Evolutionary conservation across 2,329 filamentous ascomycete genomes (phyloP).

Genomic region (Aspergillus sp.): DNA sequence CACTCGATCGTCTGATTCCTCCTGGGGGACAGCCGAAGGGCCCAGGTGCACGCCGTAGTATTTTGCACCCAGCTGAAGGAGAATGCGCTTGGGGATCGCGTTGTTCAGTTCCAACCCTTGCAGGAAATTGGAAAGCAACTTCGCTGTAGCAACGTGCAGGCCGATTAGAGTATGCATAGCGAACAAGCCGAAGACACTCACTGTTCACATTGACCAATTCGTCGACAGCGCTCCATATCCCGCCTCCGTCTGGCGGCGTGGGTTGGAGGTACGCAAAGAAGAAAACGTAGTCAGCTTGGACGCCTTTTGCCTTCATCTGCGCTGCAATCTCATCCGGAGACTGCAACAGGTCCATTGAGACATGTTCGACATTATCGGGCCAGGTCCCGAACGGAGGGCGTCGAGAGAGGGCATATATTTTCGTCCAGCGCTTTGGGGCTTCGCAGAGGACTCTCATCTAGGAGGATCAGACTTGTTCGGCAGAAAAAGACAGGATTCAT

Average conservation of each 20-base stretch:
- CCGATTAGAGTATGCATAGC: too few relatives aligned
- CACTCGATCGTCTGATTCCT: conserved; percentile 39
- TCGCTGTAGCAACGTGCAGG: conserved; percentile 1
- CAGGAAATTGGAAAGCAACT: conserved; percentile 1
- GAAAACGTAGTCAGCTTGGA: conserved; percentile 39
- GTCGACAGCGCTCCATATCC: conserved; percentile 43
- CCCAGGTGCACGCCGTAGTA: conserved; percentile 45
- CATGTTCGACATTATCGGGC: conserved; percentile 33
- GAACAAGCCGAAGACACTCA: conserved; percentile 4
- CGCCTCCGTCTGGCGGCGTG: conserved; percentile 35
- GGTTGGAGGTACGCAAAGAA: conserved; percentile 49
- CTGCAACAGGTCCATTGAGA: conserved; percentile 30
- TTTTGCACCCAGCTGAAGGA: conserved; percentile 46
- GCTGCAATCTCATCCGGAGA: conserved; percentile 20
- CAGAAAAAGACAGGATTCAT: too few relatives aligned
- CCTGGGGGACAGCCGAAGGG: conserved; percentile 33
- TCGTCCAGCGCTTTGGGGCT: conserved; percentile 41
- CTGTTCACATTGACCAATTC: conserved; percentile 42
- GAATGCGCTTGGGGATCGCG: conserved; percentile 38
- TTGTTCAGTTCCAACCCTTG: conserved; percentile 22
- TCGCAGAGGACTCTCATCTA: conserved; percentile 42
- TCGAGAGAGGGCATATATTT: conserved; percentile 43
- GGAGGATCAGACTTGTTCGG: too few relatives aligned
- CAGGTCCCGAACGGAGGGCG: conserved; percentile 35
- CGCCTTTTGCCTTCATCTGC: conserved; percentile 13